Evolutionary conservation across 2,329 filamentous ascomycete species (phyloP), one percentile per base, ranked within the genome.

Genomic region (Xylariaceae sp.): DNA sequence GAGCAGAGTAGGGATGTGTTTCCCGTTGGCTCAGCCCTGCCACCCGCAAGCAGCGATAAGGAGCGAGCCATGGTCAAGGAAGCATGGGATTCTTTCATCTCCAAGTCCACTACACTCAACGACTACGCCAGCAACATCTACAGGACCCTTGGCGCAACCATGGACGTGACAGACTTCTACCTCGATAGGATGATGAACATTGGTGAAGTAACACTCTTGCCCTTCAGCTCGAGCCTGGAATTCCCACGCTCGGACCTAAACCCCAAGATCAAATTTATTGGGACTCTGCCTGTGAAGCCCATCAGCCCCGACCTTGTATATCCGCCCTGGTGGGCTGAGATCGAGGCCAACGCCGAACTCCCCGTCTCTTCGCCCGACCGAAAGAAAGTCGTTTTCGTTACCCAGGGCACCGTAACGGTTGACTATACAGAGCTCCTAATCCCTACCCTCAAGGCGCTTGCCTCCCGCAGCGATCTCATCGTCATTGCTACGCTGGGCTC

Each of bases 371-470:
- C 46, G 2, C 35, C 47, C 1, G 29, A 57, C 44, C 49, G 65
- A 59, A 75, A 72, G 48, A 73, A 71, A 39, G 59, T 81, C 18
- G 66, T 81, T 8, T 70, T 73, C 15, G 77, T 81, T 4, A 71
- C 74, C 0, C 79, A 81, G 58, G 79, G 79, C 4, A 81, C 79
- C 3, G 59, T 77, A 2, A 72, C 70, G 9, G 58, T 64, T 20
- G 64, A 76, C 16, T 74, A 73, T 49, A 58, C 62, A 2, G 67
- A 79, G 18, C 70, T 82, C 2, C 60, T 81, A 13, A 58, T 77
- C 3, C 78, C 80, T 1, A 73, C 77, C 0, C 65, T 82, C 15
- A 47, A 68, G 10, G 79, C 69, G 0, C 67, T 82, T 4, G 72
- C 70, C 4, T 63, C 67, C 32, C 65, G 73, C 1, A 63, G 72